Evolutionary conservation across 1,284 basidiomycete genomes (phyloP), one percentile per base, ranked within the genome.

Genomic region (Kwoniella shivajii): DNA sequence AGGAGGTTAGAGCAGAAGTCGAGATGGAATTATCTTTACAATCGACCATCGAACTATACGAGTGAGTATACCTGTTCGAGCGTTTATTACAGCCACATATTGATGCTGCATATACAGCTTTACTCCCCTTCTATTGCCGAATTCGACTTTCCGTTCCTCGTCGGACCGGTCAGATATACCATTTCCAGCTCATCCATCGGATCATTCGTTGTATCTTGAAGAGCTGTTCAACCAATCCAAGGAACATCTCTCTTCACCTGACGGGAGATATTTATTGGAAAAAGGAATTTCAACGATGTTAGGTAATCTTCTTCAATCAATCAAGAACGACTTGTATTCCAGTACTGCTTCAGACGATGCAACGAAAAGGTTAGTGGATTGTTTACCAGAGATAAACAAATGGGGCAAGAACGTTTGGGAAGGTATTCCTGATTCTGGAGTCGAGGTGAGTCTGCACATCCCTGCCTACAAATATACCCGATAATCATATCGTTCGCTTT

Each of bases 341-440:
- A 13, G 18, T 7, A 18, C 4, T 11, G 7, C 6, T 6, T 4
- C 30, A 30, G 41, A 54, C 24, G 38, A 18, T n/a, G 29, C 0
- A 24, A 57, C 31, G 24, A 65, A 57, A 37, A 63, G 71, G 45
- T 50, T 76, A 42, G 77, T 72, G 9, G 72, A 77, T 48, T 73
- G 72, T 59, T 61, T 78, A 38, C 73, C 75, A 18, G 67, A 55
- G 26, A 60, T 78, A 31, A 75, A 69, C 48, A 51, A 55, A 16
- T 78, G 75, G 76, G 64, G 66, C 14, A 68, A 72, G 47, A 63
- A 64, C n/a, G 70, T 78, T 3, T 78, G 76, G 76, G 73, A 75
- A 50, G 71, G 67, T 10, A 55, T 76, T 9, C 77, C 77, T 5
- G 77, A 75, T 56, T 64, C 62, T 41, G 74, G 74, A 9, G 67